A percentile compares a stretch with the other conserved stretches of the same genome.
These are phyloP conservation scores for Stropharia rugosoannulata DNA, from an alignment of 768 basidiomycete species.

Conservation along the genomic window DNA sequence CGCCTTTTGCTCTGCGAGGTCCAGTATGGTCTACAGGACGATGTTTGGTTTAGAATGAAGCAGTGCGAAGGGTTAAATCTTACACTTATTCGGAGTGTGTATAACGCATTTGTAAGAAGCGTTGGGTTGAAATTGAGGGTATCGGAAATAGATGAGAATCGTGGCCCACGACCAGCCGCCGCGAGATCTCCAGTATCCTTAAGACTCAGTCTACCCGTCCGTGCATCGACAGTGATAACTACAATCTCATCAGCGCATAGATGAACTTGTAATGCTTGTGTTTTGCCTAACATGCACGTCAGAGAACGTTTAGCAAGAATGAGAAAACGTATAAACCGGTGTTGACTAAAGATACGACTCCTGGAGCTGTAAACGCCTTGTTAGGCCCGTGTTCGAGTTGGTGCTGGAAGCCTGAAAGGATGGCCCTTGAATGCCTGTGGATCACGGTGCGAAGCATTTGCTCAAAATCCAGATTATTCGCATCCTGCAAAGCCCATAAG, in stretches of 20 bases:
- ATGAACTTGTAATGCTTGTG: slow-evolving; percentile 61
- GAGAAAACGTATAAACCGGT: slow-evolving; percentile 44
- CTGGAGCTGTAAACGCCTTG: slow-evolving; percentile 61
- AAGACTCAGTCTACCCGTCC: slow-evolving; percentile 77
- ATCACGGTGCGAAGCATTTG: slow-evolving; percentile 62
- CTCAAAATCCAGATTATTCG: slow-evolving; percentile 75
- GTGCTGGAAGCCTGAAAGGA: slow-evolving; percentile 55
- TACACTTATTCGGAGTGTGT: slow-evolving; percentile 63
- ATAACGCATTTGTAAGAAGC: slow-evolving; percentile 54
- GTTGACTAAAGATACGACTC: slow-evolving; percentile 52
- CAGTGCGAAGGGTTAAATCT: slow-evolving; percentile 20
- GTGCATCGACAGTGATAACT: slow-evolving; percentile 72
- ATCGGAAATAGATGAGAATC: slow-evolving; percentile 57
- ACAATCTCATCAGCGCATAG: slow-evolving; percentile 78
- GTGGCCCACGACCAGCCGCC: slow-evolving; percentile 68
- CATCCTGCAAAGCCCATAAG: slow-evolving; percentile 41
- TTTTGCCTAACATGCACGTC: slow-evolving; percentile 37
- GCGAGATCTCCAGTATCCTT: slow-evolving; percentile 82
- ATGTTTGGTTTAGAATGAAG: neutral
- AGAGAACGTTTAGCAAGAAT: neutral
- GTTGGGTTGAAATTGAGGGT: slow-evolving; percentile 70
- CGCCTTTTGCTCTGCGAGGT: slow-evolving; percentile 84
- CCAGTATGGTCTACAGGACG: slow-evolving; percentile 67
- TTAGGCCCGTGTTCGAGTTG: slow-evolving; percentile 53
- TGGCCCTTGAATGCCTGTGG: slow-evolving; percentile 59